Evolutionary conservation across 1,139 yeast genomes (phyloP), one percentile per base, ranked within the genome.

Genomic region (Kurtzmaniella quercitrusa): DNA sequence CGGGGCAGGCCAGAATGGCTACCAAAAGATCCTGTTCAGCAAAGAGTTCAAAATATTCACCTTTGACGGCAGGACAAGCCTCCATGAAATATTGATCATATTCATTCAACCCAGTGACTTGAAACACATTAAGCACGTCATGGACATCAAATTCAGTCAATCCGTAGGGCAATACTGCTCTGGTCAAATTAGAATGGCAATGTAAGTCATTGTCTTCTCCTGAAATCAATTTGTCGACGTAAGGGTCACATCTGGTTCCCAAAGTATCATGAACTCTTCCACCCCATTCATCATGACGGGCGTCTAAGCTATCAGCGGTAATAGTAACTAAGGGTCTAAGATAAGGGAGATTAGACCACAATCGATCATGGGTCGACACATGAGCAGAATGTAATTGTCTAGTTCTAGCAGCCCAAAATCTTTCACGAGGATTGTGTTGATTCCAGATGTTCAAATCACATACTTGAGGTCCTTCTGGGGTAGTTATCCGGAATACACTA

Each of bases 401-500:
- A 1, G 85, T 80, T 54, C 87, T 67, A 8, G 85, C 75, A 10
- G 87, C 87, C 87, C 87, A 82, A 56, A 81, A 71, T 48, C 82
- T 62, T 55, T 82, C 87, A 47, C 85, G 64, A 15, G 82, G 85
- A 55, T 81, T 79, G 51, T 77, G 70, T 37, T 65, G 64, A 54
- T 74, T 77, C 87, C 86, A 81, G 41, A 80, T 73, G 60, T 82
- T 81, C 59, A 81, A 70, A 54, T 82, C 87, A 53, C 85, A 81
- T 3, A 82, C 87, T 57, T 81, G 87, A 1, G 87, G 84, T 2
- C 87, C 87, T 50, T 81, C 81, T 1, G 85, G 83, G 0, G 85
- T 78, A 5, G 79, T 77, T 43, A 82, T 66, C 33, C 87, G 65
- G 49, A 82, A 79, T 23, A 81, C 72, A 25, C 75, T 67, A 14